These are phyloP conservation scores for Chaetoscypha palmicola DNA, from an alignment of 2,329 filamentous ascomycete genomes.

Conservation along the genomic window DNA sequence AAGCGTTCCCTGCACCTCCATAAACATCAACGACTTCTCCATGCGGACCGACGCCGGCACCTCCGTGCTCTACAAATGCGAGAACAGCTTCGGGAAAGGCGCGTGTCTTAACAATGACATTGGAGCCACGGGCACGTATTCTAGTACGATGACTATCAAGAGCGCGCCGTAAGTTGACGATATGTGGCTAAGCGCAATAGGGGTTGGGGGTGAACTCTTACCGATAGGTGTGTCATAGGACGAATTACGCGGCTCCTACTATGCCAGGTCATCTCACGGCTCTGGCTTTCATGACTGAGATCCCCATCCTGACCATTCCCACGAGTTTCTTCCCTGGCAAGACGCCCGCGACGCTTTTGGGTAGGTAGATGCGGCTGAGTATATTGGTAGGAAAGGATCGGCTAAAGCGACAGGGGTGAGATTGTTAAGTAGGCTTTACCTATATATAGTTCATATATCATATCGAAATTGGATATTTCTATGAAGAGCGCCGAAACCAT, in stretches of 20 bases:
- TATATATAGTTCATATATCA: too few species aligned
- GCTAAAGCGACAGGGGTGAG: too few species aligned
- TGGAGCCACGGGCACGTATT: constrained; percentile 5
- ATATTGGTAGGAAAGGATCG: too few species aligned
- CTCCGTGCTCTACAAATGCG: constrained; percentile 38
- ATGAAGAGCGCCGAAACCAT: too few species aligned
- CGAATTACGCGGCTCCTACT: constrained; percentile 1
- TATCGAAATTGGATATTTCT: too few species aligned
- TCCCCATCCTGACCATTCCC: constrained; percentile 23
- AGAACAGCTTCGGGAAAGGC: constrained; percentile 42
- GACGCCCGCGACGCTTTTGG: constrained; percentile 14
- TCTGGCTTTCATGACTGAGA: constrained; percentile 13
- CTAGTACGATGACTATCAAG: constrained; percentile 11
- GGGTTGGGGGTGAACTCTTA: neutral
- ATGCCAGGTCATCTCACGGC: constrained; percentile 4
- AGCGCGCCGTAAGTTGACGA: constrained; percentile 10
- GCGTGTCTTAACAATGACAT: constrained; percentile 31
- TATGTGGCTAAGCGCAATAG: too few species aligned
- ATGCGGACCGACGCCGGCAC: constrained; percentile 46
- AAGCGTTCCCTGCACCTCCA: constrained; percentile 43
- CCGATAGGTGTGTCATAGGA: neutral
- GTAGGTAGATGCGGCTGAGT: too few species aligned
- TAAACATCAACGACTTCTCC: constrained; percentile 43
- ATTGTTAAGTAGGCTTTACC: too few species aligned
- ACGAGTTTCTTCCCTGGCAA: constrained; percentile 23